Evolutionary conservation across 768 basidiomycete species (phyloP).

Genomic region (Serendipita vermifera): DNA sequence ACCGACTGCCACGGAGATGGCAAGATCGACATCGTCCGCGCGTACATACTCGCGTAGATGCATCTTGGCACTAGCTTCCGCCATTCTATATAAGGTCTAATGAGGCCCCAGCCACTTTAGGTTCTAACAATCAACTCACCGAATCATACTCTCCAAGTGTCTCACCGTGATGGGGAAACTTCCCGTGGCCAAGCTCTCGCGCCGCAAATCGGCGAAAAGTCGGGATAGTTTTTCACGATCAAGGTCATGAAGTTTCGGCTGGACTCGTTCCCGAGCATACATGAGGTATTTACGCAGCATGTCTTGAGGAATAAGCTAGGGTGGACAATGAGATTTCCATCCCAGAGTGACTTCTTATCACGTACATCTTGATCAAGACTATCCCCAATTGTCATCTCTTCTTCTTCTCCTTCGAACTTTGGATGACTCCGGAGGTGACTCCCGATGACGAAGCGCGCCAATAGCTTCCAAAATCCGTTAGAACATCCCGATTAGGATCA

Average conservation of each 20-base stretch:
- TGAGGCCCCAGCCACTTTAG: background rate
- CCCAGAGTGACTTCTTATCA: constrained; percentile 11
- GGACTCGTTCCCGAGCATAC: constrained; percentile 89
- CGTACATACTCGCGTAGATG: constrained; percentile 91
- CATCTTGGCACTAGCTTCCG: constrained; percentile 98
- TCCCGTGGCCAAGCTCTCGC: constrained; percentile 94
- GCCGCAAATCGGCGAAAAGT: constrained; percentile 89
- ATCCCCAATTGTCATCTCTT: constrained; percentile 91
- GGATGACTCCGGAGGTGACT: constrained; percentile 92
- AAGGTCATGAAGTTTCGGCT: constrained; percentile 85
- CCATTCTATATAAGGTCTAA: constrained; percentile 37
- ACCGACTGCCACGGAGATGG: constrained; percentile 88
- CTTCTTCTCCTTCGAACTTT: constrained; percentile 69
- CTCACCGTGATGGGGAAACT: constrained; percentile 98
- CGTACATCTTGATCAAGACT: constrained; percentile 80
- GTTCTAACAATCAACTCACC: constrained; percentile 22
- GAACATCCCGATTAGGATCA: background rate
- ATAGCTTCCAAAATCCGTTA: constrained; percentile 28
- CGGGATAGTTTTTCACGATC: constrained; percentile 90
- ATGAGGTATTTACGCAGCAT: constrained; percentile 95
- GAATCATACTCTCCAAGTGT: constrained; percentile 97
- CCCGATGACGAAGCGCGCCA: constrained; percentile 96
- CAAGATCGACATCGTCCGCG: constrained; percentile 90
- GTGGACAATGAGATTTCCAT: constrained; percentile 1
- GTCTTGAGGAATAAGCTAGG: constrained; percentile 91